Base-by-base conservation (phyloP, 106 monocot species). In the Apostasia shenzhenica region DNA sequence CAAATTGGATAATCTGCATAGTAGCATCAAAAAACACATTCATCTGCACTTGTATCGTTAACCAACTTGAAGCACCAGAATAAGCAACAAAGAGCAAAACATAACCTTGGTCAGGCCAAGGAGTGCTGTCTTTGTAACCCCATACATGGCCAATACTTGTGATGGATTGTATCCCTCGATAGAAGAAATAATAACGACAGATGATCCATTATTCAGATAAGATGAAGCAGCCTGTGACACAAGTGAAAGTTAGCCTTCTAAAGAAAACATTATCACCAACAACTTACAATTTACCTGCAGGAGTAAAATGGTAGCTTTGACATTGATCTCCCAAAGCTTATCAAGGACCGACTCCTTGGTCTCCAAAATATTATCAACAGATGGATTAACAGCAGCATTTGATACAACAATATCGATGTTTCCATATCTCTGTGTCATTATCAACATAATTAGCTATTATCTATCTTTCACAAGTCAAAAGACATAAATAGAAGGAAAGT, bases 291-390 rank as follows among this genome's bases (percentile, higher is more conserved):
- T 54, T 73, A 92, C 95, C 86, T 97, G 84, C 55, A 92, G 48
- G 40, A 97, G 67, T 38, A 97, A 73, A 54, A 97, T 83, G 8
- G 88, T 66, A 45, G 92, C 77, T 75, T 97, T 97, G 11, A 97
- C 97, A 79, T 97, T 97, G 57, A 92, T 77, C 41, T 97, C 92
- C 97, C 97, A 97, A 64, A 92, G 78, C 73, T 97, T 97, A 77
- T 92, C 97, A 71, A 97, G 86, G 67, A 87, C 72, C 4, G 86
- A 67, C 72, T 97, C 97, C 75, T 89, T 66, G 8, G 71, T 81
- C 44, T 85, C 67, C 74, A 97, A 56, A 55, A 97, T 87, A 70
- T 42, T 73, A 69, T 89, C 97, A 26, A 75, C 41, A 3, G 92
- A 74, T 70, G 92, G 97, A 81, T 97, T 97, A 54, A 74, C 89